phyloP scores from a whole-genome alignment of 305 asterid genomes.

The Rubia tinctorum region DNA sequence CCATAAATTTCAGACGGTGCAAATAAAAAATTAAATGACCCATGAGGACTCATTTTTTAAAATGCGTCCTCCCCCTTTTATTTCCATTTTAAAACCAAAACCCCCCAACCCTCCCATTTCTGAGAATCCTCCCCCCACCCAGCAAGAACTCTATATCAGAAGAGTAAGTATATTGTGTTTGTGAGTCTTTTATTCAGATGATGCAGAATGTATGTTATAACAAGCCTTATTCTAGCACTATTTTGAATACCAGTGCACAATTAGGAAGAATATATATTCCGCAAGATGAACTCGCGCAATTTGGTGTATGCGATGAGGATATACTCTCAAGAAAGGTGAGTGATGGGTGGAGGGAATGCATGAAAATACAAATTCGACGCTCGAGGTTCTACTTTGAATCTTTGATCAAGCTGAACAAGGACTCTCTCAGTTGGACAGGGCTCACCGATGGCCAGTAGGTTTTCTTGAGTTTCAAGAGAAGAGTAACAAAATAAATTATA shows the following conservation, averaged over 20 bases:
- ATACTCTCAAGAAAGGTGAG: conserved; percentile 54
- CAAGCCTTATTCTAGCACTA: no score
- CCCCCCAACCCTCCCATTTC: no score
- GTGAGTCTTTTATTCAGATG: background rate
- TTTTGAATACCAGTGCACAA: conserved; percentile 34
- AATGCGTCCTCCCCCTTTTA: no score
- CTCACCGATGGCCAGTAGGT: conserved; percentile 84
- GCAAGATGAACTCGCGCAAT: background rate
- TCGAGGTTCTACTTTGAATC: conserved; percentile 71
- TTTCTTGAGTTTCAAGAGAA: background rate
- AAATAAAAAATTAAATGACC: no score
- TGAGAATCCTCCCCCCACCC: no score
- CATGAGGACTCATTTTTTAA: no score
- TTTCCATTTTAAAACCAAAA: no score
- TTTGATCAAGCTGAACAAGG: conserved; percentile 66
- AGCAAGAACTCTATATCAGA: no score
- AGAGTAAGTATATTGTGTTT: conserved; percentile 43
- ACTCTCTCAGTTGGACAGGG: conserved; percentile 62
- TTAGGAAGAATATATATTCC: conserved; percentile 44
- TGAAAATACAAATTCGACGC: conserved; percentile 67
- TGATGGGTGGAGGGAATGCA: conserved; percentile 62
- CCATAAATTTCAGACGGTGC: no score
- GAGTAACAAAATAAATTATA: no score
- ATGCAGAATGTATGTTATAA: background rate
- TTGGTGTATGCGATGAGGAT: conserved; percentile 23